These are phyloP conservation scores for Thecaphora frezii DNA, from an alignment of 1,284 basidiomycete species.

Conservation along the genomic window DNA sequence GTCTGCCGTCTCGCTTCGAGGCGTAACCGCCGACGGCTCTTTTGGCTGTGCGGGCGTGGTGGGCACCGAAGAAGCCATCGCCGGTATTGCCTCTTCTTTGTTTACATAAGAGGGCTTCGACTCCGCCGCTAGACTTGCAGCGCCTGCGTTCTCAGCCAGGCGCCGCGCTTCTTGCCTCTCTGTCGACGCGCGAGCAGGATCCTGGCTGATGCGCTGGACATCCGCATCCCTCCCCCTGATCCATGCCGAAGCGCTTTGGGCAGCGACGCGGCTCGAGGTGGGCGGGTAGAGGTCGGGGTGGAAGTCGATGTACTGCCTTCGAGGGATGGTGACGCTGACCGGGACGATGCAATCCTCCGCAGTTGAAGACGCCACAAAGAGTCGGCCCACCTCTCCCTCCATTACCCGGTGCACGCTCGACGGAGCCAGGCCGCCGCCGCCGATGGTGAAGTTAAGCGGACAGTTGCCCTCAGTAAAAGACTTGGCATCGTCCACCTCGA, in stretches of 20 bases:
- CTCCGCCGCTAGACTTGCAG: too few species aligned
- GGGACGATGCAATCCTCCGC: constrained; percentile 3
- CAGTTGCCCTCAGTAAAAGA: background rate
- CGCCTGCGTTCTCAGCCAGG: too few species aligned
- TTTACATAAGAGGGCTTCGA: too few species aligned
- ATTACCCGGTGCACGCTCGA: background rate
- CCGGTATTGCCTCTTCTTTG: too few species aligned
- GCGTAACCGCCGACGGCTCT: too few species aligned
- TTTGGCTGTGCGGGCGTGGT: too few species aligned
- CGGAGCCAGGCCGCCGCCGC: background rate
- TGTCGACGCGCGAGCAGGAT: background rate
- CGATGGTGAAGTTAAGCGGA: background rate
- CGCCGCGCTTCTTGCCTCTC: background rate
- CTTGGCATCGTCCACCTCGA: constrained; percentile 1
- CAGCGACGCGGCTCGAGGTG: constrained; percentile 1
- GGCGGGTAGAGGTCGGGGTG: constrained; percentile 6
- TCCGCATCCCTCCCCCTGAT: background rate
- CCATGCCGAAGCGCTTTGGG: background rate
- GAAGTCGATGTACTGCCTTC: constrained; percentile 7
- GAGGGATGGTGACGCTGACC: constrained; percentile 5
- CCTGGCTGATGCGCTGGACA: background rate
- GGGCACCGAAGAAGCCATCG: too few species aligned
- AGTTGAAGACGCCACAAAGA: background rate
- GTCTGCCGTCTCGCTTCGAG: too few species aligned
- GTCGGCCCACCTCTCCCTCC: constrained; percentile 4